Conservation (phyloP, 768 basidiomycete genomes). For the Clitopilus passeckerianus region DNA sequence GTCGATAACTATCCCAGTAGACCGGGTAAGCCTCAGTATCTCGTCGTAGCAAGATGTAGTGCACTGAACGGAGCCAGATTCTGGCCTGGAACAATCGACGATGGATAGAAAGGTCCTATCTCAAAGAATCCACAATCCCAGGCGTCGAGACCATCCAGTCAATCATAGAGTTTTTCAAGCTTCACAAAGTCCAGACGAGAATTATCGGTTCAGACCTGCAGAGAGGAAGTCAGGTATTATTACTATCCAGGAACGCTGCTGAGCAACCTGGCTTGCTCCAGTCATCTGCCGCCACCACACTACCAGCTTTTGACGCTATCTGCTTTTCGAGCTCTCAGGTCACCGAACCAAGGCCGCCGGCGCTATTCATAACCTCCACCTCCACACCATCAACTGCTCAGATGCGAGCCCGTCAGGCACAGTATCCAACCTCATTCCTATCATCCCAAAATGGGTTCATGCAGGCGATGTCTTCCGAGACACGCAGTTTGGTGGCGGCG, state of each 20-base stretch:
- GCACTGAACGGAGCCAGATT: conserved; percentile 20
- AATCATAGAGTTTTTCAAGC: conserved; percentile 37
- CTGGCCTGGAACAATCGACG: conserved; percentile 36
- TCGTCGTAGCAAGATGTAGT: not conserved
- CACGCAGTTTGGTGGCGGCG: conserved; percentile 27
- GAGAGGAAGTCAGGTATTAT: conserved; percentile 22
- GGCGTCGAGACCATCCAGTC: conserved; percentile 44
- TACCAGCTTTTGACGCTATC: conserved; percentile 6
- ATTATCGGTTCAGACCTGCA: conserved; percentile 38
- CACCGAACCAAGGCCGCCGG: conserved; percentile 25
- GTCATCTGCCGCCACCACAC: not conserved
- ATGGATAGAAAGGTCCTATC: conserved; percentile 12
- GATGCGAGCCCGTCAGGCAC: conserved; percentile 30
- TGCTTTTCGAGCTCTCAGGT: not conserved
- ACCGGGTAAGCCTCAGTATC: conserved; percentile 31
- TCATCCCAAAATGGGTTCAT: conserved; percentile 25
- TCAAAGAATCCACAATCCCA: conserved; percentile 26
- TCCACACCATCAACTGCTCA: conserved; percentile 20
- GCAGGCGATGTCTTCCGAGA: conserved; percentile 28
- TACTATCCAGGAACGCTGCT: not conserved
- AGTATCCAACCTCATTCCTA: conserved; percentile 31
- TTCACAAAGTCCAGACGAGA: conserved; percentile 29
- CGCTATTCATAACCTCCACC: conserved; percentile 29
- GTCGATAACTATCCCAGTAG: conserved; percentile 44
- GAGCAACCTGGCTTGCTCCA: not conserved